Base-by-base conservation (phyloP, 2,329 filamentous ascomycete genomes). In the Cyclaneusma minus region DNA sequence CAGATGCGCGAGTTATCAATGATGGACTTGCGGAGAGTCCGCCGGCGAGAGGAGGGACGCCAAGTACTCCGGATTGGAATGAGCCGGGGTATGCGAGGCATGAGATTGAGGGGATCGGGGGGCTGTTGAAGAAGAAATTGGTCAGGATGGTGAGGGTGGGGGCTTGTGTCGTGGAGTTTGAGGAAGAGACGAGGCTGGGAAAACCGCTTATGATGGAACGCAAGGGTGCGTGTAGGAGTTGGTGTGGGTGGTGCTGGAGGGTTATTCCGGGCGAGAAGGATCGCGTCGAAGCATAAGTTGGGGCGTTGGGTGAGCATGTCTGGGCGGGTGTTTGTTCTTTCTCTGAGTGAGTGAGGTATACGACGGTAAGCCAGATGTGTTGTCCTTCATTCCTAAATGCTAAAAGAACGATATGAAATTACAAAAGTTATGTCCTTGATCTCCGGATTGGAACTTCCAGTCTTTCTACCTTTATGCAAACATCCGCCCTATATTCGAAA, bases 201-300 rank as follows among this genome's bases (percentile, higher is more conserved):
- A 61, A 64, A 30, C 76, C 78, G 37, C 56, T 94, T 14, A 62
- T 62, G 10, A 58, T 76, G 13, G 87, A 95, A 51, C 64, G 74
- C 28, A 58, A 58, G 9, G 80, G 81, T 1, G 51, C 54, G 25
- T 60, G 71, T 30, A 64, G 85, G 33, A 84, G 79, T 45, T 93
- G 83, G 82, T 95, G 85, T 50, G 82, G 79, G 0, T 94, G 87
- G 85, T 95, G 87, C 49, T 70, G 64, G 49, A 62, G 83, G 33
- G 73, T 83, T 3, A 68, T 91, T 27, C 73, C 73, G 0, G 62
- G 71, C 8, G 52, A 51, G 27, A 52, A 52, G 31, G 66, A 70
- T 37, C n/a, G n/a, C n/a, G n/a, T n/a, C n/a, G n/a, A 16, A 29
- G 20, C 27, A 35, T 11, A 30, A 34, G 22, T 17, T 17, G 13